These are phyloP conservation scores for Glycine latifolia DNA, from an alignment of 306 rosid genomes.

Conservation along the genomic window DNA sequence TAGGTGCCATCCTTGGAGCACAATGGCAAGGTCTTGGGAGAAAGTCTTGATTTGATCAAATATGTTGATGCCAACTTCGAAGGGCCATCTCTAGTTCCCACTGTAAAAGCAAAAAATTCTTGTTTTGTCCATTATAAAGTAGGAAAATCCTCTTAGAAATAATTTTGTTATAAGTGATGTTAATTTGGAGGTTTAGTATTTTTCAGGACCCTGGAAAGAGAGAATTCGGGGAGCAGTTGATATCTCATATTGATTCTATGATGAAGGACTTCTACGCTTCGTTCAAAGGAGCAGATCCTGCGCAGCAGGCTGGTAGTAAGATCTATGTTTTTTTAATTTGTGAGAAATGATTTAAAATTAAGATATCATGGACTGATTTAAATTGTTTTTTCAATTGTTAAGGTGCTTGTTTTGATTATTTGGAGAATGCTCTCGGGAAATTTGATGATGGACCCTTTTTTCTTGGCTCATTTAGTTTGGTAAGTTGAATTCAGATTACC, in stretches of 20 bases:
- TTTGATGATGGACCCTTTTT: no score
- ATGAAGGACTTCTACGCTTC: conserved; percentile 35
- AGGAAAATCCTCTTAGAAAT: not conserved
- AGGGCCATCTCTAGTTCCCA: conserved; percentile 59
- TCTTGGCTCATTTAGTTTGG: no score
- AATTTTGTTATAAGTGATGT: not conserved
- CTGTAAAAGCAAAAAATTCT: conserved; percentile 42
- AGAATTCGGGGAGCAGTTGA: conserved; percentile 57
- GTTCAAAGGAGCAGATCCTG: conserved; percentile 56
- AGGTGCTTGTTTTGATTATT: conserved; percentile 53
- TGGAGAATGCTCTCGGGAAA: no score
- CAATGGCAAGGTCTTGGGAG: conserved; percentile 72
- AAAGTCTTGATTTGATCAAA: conserved; percentile 73
- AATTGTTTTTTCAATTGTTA: not conserved
- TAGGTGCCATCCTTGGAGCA: conserved; percentile 75
- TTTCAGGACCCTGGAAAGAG: conserved; percentile 62
- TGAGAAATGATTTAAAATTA: not conserved
- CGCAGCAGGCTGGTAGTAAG: conserved; percentile 53
- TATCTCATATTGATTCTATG: conserved; percentile 48
- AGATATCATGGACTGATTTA: not conserved
- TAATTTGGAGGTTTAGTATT: not conserved
- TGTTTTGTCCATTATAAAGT: no score
- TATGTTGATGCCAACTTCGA: conserved; percentile 59
- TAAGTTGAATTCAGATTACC: not conserved
- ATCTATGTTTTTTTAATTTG: not conserved